A percentile compares a stretch with the other conserved stretches of the same genome.
These are phyloP conservation scores for Inga leiocalycina DNA, from an alignment of 306 rosid species.

Conservation along the genomic window DNA sequence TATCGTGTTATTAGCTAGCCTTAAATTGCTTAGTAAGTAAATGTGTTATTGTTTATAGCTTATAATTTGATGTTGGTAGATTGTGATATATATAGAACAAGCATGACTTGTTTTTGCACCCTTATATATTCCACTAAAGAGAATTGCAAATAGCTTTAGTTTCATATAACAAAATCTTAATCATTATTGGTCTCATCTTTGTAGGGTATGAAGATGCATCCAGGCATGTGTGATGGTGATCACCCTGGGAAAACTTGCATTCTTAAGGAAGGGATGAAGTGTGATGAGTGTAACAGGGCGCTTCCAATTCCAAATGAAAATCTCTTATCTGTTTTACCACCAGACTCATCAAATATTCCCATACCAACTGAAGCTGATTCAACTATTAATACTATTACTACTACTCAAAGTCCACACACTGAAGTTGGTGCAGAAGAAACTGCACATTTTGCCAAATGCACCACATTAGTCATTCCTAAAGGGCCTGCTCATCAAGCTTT, in stretches of 20 bases:
- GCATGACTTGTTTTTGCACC: too few species aligned
- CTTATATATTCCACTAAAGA: not conserved
- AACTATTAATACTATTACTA: not conserved
- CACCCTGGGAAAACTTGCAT: constrained; percentile 47
- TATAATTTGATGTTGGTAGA: not conserved
- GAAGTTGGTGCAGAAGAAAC: constrained; percentile 25
- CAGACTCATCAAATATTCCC: constrained; percentile 39
- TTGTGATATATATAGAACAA: too few species aligned
- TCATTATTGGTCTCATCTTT: constrained; percentile 31
- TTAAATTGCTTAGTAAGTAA: constrained; percentile 16
- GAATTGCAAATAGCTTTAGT: constrained; percentile 5
- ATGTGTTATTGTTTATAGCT: not conserved
- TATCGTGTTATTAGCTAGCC: not conserved
- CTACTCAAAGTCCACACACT: constrained; percentile 14
- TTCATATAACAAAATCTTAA: constrained; percentile 33
- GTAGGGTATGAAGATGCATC: constrained; percentile 71
- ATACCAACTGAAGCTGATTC: not conserved
- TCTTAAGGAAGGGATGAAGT: constrained; percentile 59
- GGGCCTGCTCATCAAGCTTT: constrained; percentile 61
- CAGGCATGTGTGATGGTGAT: constrained; percentile 68
- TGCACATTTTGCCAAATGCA: constrained; percentile 11
- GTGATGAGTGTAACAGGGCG: constrained; percentile 25
- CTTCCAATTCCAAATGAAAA: constrained; percentile 8
- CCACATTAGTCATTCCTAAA: constrained; percentile 23
- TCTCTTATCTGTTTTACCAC: not conserved